These are phyloP conservation scores for Arthroderma uncinatum DNA, from an alignment of 2,329 filamentous ascomycete species.

Conservation along the genomic window DNA sequence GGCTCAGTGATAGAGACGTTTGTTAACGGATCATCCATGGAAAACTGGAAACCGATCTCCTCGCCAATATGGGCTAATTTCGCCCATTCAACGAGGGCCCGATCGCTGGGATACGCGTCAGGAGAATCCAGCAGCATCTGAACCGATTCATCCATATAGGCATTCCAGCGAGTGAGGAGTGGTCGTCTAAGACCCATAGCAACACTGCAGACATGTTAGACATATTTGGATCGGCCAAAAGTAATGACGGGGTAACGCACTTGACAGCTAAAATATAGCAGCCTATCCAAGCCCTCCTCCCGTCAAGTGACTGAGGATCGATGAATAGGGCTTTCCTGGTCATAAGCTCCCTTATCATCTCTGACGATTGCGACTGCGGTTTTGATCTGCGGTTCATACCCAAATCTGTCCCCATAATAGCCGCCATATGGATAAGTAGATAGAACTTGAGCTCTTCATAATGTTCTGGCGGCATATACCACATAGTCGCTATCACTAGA, in stretches of 20 bases:
- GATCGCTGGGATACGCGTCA: conserved; percentile 48
- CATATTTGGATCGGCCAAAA: neutral
- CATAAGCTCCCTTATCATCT: conserved; percentile 30
- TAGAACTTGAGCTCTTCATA: conserved; percentile 86
- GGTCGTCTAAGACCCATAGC: conserved; percentile 49
- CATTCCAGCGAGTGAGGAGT: conserved; percentile 49
- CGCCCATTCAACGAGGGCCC: conserved; percentile 45
- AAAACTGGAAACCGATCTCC: conserved; percentile 56
- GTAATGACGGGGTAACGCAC: conserved; percentile 26
- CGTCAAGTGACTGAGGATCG: conserved; percentile 46
- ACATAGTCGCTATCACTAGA: conserved; percentile 62
- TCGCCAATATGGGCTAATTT: conserved; percentile 54
- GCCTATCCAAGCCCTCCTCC: conserved; percentile 48
- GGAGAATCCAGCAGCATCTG: conserved; percentile 46
- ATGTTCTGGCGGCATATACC: conserved; percentile 74
- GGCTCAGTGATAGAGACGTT: conserved; percentile 47
- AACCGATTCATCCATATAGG: conserved; percentile 53
- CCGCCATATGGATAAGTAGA: conserved; percentile 69
- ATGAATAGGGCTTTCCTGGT: conserved; percentile 27
- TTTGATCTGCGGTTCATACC: conserved; percentile 54
- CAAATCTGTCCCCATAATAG: conserved; percentile 72
- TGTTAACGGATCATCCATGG: conserved; percentile 51
- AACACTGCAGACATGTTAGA: conserved; percentile 31
- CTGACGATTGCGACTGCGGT: conserved; percentile 24
- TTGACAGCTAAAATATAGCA: conserved; percentile 52